Conservation (phyloP, 352 stramenopile species). For the Aphanomyces astaci region DNA sequence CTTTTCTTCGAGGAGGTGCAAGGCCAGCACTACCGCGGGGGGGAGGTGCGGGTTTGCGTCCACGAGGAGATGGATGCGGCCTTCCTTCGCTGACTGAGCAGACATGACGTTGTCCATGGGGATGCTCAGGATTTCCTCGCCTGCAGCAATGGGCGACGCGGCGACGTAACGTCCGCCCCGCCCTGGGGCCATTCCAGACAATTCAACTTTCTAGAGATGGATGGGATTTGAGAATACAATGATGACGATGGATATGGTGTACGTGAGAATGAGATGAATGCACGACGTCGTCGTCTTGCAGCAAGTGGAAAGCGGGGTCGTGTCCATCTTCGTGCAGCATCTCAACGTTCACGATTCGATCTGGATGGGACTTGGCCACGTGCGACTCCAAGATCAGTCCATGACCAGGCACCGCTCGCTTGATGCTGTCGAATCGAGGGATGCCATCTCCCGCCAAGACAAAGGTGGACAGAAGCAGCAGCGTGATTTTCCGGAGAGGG, state of each 20-base stretch:
- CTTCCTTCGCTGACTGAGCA: neutral
- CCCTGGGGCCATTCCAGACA: neutral
- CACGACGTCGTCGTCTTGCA: slow-evolving; percentile 4
- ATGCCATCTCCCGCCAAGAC: neutral
- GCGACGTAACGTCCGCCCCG: slow-evolving; percentile 1
- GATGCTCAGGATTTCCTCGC: slow-evolving; percentile 14
- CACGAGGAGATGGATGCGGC: slow-evolving; percentile 3
- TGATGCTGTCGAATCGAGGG: neutral
- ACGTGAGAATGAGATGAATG: slow-evolving; percentile 6
- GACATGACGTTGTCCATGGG: slow-evolving; percentile 11
- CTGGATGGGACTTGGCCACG: neutral
- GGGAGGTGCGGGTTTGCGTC: slow-evolving; percentile 11
- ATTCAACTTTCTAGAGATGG: slow-evolving; percentile 9
- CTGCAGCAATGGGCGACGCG: neutral
- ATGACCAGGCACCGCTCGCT: neutral
- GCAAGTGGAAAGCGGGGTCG: neutral
- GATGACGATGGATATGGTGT: neutral
- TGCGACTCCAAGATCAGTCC: neutral
- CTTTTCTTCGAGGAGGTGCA: slow-evolving; percentile 21
- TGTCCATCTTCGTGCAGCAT: neutral
- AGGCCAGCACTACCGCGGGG: slow-evolving; percentile 8
- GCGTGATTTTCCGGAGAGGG: neutral
- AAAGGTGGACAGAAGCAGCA: neutral
- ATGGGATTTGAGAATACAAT: neutral
- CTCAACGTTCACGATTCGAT: neutral